These are phyloP conservation scores for Microthlaspi erraticum DNA, from an alignment of 345 rosid species.

Conservation along the genomic window DNA sequence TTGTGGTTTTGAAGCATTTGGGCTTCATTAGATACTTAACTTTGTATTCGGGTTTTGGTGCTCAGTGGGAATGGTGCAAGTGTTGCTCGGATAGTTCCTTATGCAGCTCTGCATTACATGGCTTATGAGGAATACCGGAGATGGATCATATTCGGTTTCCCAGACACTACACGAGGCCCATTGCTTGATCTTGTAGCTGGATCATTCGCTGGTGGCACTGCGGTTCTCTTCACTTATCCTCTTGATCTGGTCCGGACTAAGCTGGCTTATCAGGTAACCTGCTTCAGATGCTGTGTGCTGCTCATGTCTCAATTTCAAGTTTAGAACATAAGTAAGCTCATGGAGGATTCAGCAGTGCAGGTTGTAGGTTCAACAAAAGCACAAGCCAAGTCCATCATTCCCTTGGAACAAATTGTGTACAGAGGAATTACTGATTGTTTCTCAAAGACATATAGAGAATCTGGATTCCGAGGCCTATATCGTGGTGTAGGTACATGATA, in stretches of 20 bases:
- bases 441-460: constrained; percentile 68
- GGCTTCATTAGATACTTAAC: neutral
- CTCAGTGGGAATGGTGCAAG: constrained; percentile 96
- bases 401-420: constrained; percentile 55
- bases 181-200: constrained; percentile 92
- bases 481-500: constrained; percentile 83
- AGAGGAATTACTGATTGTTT: constrained; percentile 86
- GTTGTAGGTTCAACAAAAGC: constrained; percentile 64
- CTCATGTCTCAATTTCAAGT: neutral
- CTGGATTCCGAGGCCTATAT: constrained; percentile 82
- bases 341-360: constrained; percentile 50
- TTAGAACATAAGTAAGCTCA: constrained; percentile 20
- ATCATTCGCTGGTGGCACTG: constrained; percentile 92
- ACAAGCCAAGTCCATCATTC: constrained; percentile 46
- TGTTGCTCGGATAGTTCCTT: constrained; percentile 91
- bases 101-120: constrained; percentile 97
- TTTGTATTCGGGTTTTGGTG: constrained; percentile 27
- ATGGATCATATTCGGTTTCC: constrained; percentile 75
- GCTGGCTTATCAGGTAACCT: constrained; percentile 86
- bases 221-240: constrained; percentile 91
- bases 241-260: constrained; percentile 88
- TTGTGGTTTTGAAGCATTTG: neutral
- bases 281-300: constrained; percentile 8
- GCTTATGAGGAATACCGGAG: constrained; percentile 89
- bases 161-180: constrained; percentile 74